Base-by-base conservation (phyloP, 164 flowering plant species). In the Liriodendron chinense region DNA sequence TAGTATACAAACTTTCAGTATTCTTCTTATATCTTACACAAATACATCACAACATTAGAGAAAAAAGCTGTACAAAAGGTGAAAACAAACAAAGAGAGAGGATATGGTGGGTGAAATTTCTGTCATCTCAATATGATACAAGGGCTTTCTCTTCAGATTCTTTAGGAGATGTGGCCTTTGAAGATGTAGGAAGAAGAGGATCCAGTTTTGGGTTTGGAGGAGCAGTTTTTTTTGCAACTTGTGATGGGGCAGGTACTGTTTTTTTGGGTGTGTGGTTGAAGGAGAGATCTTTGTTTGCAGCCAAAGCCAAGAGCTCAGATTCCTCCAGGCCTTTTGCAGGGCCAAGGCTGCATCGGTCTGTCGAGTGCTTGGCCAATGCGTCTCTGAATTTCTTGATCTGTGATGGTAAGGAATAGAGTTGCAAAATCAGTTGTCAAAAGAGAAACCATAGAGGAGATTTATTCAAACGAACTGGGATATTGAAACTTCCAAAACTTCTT, bases 361-460 rank as follows among this genome's bases (percentile, higher is more conserved):
- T 79, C 7, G 77, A 72, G 80, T 93, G 88, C 83, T 87, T 93
- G 22, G 94, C 90, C 76, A 93, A 72, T 62, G 94, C 96, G 78
- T 93, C 91, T 76, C 78, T 91, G 74, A 93, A 93, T 82, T 93
- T 93, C 81, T 93, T 90, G 24, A 91, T 89, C 96, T 93, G 90
- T 57, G 18, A 7, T 53, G 59, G 18, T 53, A 3, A 53, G 59
- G 3, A 53, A 1, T 34, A 34, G n/a, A 16, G 69, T 24, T 34
- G 25, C 13, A 26, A 24, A 64, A 64, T 28, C 47, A 13, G 47
- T 14, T 26, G 20, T 34, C 68, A 1, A 24, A 6, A 12, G 24
- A 25, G 14, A 25, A 12, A n/a, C n/a, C 64, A 61, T 61, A 34
- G 20, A 65, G 43, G 43, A 34, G 43, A 34, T 34, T 34, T 7